Evolutionary conservation across 2,329 filamentous ascomycete species (phyloP).

Genomic region (Hypoxylon sp.): DNA sequence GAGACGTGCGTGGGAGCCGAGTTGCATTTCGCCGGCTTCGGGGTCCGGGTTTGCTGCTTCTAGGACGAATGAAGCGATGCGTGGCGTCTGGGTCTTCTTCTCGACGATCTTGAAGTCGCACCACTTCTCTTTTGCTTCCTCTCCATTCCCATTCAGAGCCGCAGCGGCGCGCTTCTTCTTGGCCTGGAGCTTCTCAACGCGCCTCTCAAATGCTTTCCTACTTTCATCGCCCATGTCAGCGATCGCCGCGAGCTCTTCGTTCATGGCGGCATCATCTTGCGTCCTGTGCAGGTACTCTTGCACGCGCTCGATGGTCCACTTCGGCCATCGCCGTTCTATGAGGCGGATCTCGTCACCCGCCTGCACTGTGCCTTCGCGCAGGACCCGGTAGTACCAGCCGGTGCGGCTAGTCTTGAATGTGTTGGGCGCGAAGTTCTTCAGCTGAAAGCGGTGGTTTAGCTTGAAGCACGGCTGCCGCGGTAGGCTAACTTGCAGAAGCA

Average conservation of each 20-base stretch:
- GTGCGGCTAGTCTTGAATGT: constrained; percentile 71
- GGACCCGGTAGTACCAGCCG: constrained; percentile 76
- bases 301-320: constrained; percentile 74
- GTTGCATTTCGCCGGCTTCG: constrained; percentile 52
- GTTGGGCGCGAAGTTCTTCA: constrained; percentile 72
- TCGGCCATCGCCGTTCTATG: constrained; percentile 67
- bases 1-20: constrained; percentile 70
- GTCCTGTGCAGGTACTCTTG: constrained; percentile 74
- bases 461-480: constrained; percentile 78
- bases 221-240: constrained; percentile 66
- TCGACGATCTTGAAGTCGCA: constrained; percentile 63
- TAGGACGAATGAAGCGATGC: constrained; percentile 67
- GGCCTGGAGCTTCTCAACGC: constrained; percentile 64
- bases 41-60: constrained; percentile 59
- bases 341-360: constrained; percentile 71
- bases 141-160: constrained; percentile 31
- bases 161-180: constrained; percentile 49
- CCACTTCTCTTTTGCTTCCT: constrained; percentile 56
- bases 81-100: constrained; percentile 65
- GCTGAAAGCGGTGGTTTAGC: constrained; percentile 75
- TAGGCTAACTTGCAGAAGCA: constrained; percentile 71
- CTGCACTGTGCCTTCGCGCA: constrained; percentile 67
- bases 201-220: constrained; percentile 62
- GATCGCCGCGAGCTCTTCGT: constrained; percentile 66
- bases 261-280: constrained; percentile 65